Conservation (phyloP, 1,284 basidiomycete genomes). For the Cutaneotrichosporon mucoides region DNA sequence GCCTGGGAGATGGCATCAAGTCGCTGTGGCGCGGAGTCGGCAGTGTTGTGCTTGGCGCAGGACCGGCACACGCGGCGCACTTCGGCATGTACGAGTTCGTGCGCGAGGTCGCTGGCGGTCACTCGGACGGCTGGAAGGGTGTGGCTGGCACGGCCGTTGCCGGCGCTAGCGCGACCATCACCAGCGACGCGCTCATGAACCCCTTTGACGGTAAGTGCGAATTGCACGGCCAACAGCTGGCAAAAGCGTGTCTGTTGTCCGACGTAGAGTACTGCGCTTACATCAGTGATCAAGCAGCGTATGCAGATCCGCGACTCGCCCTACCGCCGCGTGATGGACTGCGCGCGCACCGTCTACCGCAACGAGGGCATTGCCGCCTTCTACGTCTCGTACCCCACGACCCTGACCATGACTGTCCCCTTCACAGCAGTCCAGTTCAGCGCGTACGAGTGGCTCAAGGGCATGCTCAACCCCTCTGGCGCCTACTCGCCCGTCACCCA, state of each 20-base stretch:
- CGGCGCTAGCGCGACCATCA: constrained; percentile 90
- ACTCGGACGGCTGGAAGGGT: constrained; percentile 44
- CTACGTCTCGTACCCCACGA: constrained; percentile 98
- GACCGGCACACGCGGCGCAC: constrained; percentile 96
- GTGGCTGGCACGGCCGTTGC: constrained; percentile 66
- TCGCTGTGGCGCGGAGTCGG: constrained; percentile 94
- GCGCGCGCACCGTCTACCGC: constrained; percentile 73
- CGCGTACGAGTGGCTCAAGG: constrained; percentile 91
- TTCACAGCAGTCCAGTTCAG: constrained; percentile 98
- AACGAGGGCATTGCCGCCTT: constrained; percentile 87
- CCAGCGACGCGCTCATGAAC: constrained; percentile 98
- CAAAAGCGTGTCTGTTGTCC: no score
- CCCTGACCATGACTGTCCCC: constrained; percentile 92
- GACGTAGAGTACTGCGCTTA: background rate
- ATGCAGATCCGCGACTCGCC: constrained; percentile 96
- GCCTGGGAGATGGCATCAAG: constrained; percentile 84
- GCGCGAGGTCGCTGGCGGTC: constrained; percentile 85
- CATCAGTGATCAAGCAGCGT: constrained; percentile 91
- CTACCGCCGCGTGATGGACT: constrained; percentile 76
- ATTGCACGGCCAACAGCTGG: no score
- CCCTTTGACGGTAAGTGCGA: constrained; percentile 84
- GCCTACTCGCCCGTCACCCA: constrained; percentile 89
- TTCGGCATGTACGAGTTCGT: constrained; percentile 95
- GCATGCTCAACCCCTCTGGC: constrained; percentile 76
- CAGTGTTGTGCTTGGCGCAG: constrained; percentile 94